Evolutionary conservation across 768 basidiomycete genomes (phyloP).

Genomic region (Brasilioporus rufonigricans): DNA sequence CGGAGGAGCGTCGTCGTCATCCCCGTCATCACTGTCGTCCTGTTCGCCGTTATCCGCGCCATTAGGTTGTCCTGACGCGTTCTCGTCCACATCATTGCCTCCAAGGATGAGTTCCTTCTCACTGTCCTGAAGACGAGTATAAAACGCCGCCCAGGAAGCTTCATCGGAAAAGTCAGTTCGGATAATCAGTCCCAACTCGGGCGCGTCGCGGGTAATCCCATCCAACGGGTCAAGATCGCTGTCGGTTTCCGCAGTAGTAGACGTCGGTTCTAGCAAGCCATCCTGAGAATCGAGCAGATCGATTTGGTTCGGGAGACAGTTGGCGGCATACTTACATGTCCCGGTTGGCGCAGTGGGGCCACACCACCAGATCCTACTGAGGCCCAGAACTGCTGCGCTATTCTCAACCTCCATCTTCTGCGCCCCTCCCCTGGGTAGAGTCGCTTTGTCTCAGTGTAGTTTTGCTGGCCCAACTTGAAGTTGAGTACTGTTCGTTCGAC

Average conservation of each 20-base stretch:
- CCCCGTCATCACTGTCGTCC: conserved; percentile 24
- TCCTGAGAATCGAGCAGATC: conserved; percentile 14
- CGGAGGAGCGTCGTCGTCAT: conserved; percentile 32
- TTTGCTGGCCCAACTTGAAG: conserved; percentile 27
- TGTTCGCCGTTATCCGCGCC: conserved; percentile 11
- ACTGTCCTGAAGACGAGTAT: conserved; percentile 44
- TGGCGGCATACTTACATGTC: conserved; percentile 1
- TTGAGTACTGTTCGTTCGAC: conserved; percentile 5
- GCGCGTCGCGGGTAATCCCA: conserved; percentile 39
- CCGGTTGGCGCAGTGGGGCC: conserved; percentile 10
- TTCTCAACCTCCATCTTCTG: conserved; percentile 52
- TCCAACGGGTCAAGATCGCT: conserved; percentile 58
- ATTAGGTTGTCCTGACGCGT: conserved; percentile 22
- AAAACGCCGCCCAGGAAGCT: conserved; percentile 60
- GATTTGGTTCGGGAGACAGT: background rate
- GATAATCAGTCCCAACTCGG: conserved; percentile 60
- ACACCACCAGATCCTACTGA: conserved; percentile 20
- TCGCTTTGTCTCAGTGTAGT: conserved; percentile 45
- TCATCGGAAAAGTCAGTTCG: conserved; percentile 74
- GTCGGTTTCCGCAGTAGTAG: conserved; percentile 22
- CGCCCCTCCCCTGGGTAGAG: conserved; percentile 53
- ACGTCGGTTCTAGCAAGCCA: conserved; percentile 11
- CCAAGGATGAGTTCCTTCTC: conserved; percentile 53
- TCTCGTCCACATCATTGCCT: conserved; percentile 26
- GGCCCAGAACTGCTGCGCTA: conserved; percentile 50